Evolutionary conservation across 495 filamentous ascomycete species (phyloP).

Genomic region (Astrothelium subdiscretum): DNA sequence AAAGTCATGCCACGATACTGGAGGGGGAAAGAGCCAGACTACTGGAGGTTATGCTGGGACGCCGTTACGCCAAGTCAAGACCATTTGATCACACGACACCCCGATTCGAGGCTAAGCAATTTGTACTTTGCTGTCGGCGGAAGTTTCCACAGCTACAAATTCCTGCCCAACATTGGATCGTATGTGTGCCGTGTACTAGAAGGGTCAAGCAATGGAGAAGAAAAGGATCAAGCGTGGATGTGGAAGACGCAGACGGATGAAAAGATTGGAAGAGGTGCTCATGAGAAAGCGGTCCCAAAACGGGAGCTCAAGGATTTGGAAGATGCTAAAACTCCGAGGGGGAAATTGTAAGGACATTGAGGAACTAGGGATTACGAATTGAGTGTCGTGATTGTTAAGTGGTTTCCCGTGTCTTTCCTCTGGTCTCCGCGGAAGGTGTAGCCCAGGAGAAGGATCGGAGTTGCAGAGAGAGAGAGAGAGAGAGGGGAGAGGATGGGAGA

Average conservation of each 20-base stretch:
- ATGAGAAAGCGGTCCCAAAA: conserved; percentile 16
- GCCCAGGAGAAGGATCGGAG: too few species aligned
- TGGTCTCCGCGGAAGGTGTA: too few species aligned
- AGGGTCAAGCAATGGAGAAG: conserved; percentile 19
- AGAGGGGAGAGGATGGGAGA: too few species aligned
- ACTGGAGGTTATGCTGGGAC: conserved; percentile 26
- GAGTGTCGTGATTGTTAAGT: too few species aligned
- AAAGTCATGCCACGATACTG: conserved; percentile 12
- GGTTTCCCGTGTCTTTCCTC: too few species aligned
- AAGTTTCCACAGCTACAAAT: conserved; percentile 26
- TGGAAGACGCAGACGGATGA: conserved; percentile 23
- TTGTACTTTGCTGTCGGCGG: conserved; percentile 22
- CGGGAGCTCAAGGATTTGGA: conserved; percentile 14
- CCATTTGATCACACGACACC: conserved; percentile 18
- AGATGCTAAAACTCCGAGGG: background rate
- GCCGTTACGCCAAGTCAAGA: conserved; percentile 21
- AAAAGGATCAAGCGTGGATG: conserved; percentile 24
- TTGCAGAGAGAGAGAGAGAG: too few species aligned
- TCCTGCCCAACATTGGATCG: conserved; percentile 22
- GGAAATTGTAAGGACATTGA: background rate
- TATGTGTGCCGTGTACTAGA: conserved; percentile 13
- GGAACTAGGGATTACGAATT: background rate
- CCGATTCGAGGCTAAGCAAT: conserved; percentile 24
- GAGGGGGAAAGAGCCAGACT: conserved; percentile 20
- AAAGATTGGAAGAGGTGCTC: conserved; percentile 12